These are phyloP conservation scores for Calycina herbarum DNA, from an alignment of 2,329 filamentous ascomycete species.

Conservation along the genomic window DNA sequence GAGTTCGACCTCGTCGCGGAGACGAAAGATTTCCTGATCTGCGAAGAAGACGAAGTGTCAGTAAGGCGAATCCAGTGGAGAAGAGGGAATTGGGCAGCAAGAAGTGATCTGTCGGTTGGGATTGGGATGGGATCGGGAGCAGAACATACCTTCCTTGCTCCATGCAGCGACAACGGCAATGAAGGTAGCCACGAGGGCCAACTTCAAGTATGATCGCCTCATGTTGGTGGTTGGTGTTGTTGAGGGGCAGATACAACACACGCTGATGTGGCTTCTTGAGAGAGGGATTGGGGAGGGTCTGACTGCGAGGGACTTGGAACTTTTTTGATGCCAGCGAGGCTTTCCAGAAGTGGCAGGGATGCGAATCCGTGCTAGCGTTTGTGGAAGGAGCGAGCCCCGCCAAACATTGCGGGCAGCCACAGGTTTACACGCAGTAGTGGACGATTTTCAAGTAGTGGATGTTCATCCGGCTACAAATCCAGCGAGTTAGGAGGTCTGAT, in stretches of 20 bases:
- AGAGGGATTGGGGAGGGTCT: conserved; percentile 10
- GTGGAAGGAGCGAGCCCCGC: neutral
- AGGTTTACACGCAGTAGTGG: neutral
- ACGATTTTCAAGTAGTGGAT: neutral
- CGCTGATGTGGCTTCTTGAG: conserved; percentile 28
- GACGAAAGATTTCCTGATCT: conserved; percentile 98
- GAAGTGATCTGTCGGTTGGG: conserved; percentile 1
- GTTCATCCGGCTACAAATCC: neutral
- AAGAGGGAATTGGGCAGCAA: conserved; percentile 6
- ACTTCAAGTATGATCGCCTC: conserved; percentile 34
- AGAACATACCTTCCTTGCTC: conserved; percentile 41
- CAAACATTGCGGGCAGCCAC: neutral
- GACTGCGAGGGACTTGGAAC: neutral
- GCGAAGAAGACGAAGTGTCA: conserved; percentile 23
- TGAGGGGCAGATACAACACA: conserved; percentile 13
- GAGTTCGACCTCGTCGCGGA: conserved; percentile 80
- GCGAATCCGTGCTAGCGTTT: neutral
- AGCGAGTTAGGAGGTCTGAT: too few relatives aligned
- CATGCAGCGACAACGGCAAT: conserved; percentile 37
- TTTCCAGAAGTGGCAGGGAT: conserved; percentile 10
- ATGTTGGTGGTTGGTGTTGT: conserved; percentile 27
- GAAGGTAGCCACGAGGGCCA: conserved; percentile 35
- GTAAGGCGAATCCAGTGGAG: conserved; percentile 24
- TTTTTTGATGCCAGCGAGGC: conserved; percentile 23
- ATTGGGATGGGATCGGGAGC: neutral